Percentiles rank a stretch among this genome's conserved stretches.
Conservation (phyloP, 2,329 filamentous ascomycete species). For the Macrophomina pseudophaseolina region DNA sequence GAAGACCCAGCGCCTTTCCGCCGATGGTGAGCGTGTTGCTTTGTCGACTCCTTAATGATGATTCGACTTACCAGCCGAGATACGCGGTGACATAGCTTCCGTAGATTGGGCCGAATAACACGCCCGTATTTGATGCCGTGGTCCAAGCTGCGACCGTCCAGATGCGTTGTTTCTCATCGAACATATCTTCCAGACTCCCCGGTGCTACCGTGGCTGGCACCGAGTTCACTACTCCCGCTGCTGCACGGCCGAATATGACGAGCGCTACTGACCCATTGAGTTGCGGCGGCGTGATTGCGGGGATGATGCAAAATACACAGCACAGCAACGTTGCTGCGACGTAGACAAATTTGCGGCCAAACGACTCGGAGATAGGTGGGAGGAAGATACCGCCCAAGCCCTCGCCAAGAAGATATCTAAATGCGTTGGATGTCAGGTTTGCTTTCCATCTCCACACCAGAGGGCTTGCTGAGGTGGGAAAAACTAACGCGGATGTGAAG, state of each 20-base stretch:
- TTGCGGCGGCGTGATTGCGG: not conserved
- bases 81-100: not conserved
- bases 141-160: slow-evolving; percentile 22
- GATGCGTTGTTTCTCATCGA: slow-evolving; percentile 4
- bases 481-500: slow-evolving; percentile 15
- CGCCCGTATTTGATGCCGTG: slow-evolving; percentile 10
- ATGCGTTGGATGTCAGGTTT: not conserved
- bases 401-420: slow-evolving; percentile 41
- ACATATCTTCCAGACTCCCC: slow-evolving; percentile 25
- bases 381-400: slow-evolving; percentile 42
- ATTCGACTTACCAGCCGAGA: slow-evolving; percentile 16
- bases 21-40: not conserved
- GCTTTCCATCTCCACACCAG: no score
- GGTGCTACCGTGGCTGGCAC: slow-evolving; percentile 17
- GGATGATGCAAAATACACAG: slow-evolving; percentile 35
- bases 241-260: slow-evolving; percentile 6
- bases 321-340: slow-evolving; percentile 39
- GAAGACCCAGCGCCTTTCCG: slow-evolving; percentile 24
- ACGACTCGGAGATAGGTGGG: slow-evolving; percentile 46
- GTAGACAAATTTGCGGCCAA: slow-evolving; percentile 46
- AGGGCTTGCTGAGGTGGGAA: not conserved
- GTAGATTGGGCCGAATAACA: slow-evolving; percentile 25
- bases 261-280: not conserved
- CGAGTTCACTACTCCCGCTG: slow-evolving; percentile 5
- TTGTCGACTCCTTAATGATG: not conserved